phyloP scores from a whole-genome alignment of 208 protist genomes.

The Leishmania tropica region DNA sequence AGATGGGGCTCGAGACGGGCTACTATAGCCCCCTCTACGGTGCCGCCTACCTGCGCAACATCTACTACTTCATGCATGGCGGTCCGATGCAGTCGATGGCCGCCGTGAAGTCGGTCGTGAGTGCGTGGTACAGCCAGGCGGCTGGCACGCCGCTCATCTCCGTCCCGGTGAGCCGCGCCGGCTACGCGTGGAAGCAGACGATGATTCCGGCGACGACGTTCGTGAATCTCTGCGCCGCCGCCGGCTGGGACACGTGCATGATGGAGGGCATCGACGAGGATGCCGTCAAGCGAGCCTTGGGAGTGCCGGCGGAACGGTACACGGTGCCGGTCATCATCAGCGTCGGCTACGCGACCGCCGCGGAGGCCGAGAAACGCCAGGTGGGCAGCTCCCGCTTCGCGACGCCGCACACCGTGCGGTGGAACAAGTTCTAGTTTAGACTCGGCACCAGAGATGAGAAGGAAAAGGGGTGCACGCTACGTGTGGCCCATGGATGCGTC shows the following conservation, averaged over 20 bases:
- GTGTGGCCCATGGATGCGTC: neutral
- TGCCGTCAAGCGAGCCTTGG: slow-evolving; percentile 62
- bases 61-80: slow-evolving; percentile 76
- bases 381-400: slow-evolving; percentile 55
- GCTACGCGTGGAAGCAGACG: slow-evolving; percentile 89
- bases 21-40: slow-evolving; percentile 61
- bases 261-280: slow-evolving; percentile 91
- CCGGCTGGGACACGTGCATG: slow-evolving; percentile 67
- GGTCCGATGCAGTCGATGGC: slow-evolving; percentile 62
- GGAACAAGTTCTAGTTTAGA: slow-evolving; percentile 46
- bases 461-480: neutral
- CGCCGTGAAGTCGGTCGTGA: slow-evolving; percentile 52
- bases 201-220: slow-evolving; percentile 88
- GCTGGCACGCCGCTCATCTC: slow-evolving; percentile 65
- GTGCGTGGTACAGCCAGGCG: slow-evolving; percentile 53
- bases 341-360: slow-evolving; percentile 61
- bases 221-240: slow-evolving; percentile 60
- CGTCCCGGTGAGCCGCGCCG: slow-evolving; percentile 61
- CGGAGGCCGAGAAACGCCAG: slow-evolving; percentile 19
- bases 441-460: neutral
- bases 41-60: slow-evolving; percentile 52
- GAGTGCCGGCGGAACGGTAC: slow-evolving; percentile 64
- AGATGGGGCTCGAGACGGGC: slow-evolving; percentile 62
- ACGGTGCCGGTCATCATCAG: slow-evolving; percentile 82
- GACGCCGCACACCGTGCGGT: slow-evolving; percentile 53